Base-by-base conservation (phyloP, 1,284 basidiomycete genomes). In the Tausonia pullulans region DNA sequence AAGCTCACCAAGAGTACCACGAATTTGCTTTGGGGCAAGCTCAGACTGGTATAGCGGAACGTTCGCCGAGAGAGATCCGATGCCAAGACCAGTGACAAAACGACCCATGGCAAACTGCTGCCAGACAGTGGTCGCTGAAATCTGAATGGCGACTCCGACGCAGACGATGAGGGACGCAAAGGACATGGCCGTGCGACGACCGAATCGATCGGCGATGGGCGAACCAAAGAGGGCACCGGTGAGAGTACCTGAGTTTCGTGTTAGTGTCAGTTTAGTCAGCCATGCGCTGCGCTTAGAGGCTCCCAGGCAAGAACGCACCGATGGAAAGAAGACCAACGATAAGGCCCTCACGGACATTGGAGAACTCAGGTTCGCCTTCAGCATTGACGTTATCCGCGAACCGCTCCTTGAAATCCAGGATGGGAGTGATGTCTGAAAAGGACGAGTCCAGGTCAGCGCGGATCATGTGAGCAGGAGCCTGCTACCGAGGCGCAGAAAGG, bases 21-120 rank as follows among this genome's bases (percentile, higher is more conserved):
- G 83, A 62, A 91, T 84, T 69, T 88, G 83, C 14, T 85, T 79
- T 2, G 88, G 88, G 0, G 87, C 86, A 0, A 84, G 84, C 58
- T 72, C 72, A 11, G 69, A 69, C 63, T 70, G 70, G 68, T 71
- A 73, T 53, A 86, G 84, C 1, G 88, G 89, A 0, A 91, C 87
- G 1, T 84, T 86, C 49, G 86, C 85, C 58, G 83, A 84, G 5
- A 88, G 79, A 0, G 84, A 85, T 43, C 87, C 87, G 54, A 89
- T 83, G 50, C 82, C 84, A 43, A 87, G 71, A 56, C 85, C 87
- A 53, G 83, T 80, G 61, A 89, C 75, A 54, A 88, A 78, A 43
- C 87, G 81, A 7, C 87, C 88, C 60, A 90, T 82, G 66, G 76
- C 75, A 61, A 79, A 63, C 65, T 76, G 58, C 40, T 53, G 51